Evolutionary conservation across 2,329 filamentous ascomycete genomes (phyloP), one percentile per base, ranked within the genome.

Genomic region (Hymenoscyphus infarciens): DNA sequence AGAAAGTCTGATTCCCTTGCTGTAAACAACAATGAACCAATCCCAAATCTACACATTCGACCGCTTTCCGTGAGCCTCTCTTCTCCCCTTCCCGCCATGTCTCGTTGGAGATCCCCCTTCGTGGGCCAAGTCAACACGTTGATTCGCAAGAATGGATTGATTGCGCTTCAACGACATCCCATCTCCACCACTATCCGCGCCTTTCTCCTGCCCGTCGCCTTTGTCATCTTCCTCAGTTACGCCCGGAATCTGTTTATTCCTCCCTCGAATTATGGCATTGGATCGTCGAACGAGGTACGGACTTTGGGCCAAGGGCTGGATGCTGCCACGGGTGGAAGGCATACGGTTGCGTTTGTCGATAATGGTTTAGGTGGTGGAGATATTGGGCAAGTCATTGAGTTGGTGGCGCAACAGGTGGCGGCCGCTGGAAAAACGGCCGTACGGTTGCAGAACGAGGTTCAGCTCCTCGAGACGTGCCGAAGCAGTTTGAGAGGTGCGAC

Each of bases 241-340:
- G 88, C 91, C 16, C 88, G 90, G 69, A 93, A 93, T 74, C 84
- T 97, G 66, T 94, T 96, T 71, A 84, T 93, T 3, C 88, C 91
- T 0, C 88, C 90, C 1, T 88, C 89, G 0, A 78, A 82, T 2
- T 96, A 83, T 71, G 93, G 93, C 54, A 86, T 97, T 67, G 89
- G 87, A 54, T 73, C 80, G 0, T 75, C 85, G 0, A 78, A 77
- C 6, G 81, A 86, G 0, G 77, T 97, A 65, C 83, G 87, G 63
- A 82, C 84, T 11, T 81, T 96, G 19, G 71, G 80, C 38, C 78
- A 89, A 65, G 91, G 87, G 1, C 80, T 96, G 35, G 72, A 75
- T 22, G 77, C 78, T 29, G 84, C 87, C 2, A 76, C 77, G 16
- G 79, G 79, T 11, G 85, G 86, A 19, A 82, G 90, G 66, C 77